Evolutionary conservation across 1,284 basidiomycete species (phyloP), one percentile per base, ranked within the genome.

Genomic region (Ustilago vetiveriae): DNA sequence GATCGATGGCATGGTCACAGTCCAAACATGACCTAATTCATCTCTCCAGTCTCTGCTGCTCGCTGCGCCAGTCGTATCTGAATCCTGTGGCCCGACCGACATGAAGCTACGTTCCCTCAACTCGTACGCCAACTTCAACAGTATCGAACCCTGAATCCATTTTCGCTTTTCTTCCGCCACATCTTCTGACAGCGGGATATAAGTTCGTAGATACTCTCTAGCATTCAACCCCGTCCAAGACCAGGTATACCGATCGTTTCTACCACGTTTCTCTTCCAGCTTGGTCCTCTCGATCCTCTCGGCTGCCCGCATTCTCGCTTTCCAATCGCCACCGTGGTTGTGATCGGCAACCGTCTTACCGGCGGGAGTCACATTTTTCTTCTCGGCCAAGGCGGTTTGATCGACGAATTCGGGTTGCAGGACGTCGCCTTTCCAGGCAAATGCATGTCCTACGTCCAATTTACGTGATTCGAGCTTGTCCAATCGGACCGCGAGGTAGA

Each of bases 1-100:
- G 47, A 88, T 86, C 44, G 85, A 87, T 2, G 90, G 90, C 88
- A 90, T 90, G 3, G 90, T 90, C 4, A 71, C 56, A 11, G 67
- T 67, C 76, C 74, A 75, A 7, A 72, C 62, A 16, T 75, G 59
- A 7, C 60, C 68, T 14, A 71, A 41, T 16, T 70, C 62, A 7
- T 42, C 19, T 16, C 44, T 30, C 62, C 67, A 68, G 9, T 43
- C 40, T 3, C n/a, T 35, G n/a, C n/a, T 11, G 10, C 21, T 24
- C 23, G 26, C 27, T 6, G 14, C 9, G 19, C 45, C 29, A 10
- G 2, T 9, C 30, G n/a, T 29, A 14, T 42, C 53, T 7, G 23
- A 17, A 41, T 75, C 74, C 33, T 77, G 75, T 3, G 74, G 75
- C 3, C 75, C 75, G 0, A 19, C 26, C 0, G 17, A n/a, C 24